phyloP scores from a whole-genome alignment of 352 stramenopile species.

The Phytopythium helicoides region DNA sequence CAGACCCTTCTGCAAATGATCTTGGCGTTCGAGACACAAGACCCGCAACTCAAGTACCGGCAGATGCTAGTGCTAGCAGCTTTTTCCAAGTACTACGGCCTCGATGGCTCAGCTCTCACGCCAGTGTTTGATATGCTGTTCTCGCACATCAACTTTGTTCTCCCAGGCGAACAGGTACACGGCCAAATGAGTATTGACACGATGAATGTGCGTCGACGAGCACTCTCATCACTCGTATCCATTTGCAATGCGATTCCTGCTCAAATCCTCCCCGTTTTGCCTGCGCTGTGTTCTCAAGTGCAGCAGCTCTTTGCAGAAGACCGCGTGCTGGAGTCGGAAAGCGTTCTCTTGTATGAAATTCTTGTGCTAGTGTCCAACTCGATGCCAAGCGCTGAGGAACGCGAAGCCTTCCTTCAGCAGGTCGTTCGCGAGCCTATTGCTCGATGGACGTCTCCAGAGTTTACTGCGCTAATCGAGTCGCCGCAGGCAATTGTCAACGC shows the following conservation, averaged over 20 bases:
- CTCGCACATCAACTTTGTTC: conserved; percentile 65
- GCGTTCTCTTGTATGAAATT: conserved; percentile 81
- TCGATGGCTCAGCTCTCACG: conserved; percentile 54
- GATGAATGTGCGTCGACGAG: conserved; percentile 66
- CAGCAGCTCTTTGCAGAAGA: conserved; percentile 69
- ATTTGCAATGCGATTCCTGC: conserved; percentile 76
- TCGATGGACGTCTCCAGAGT: conserved; percentile 63
- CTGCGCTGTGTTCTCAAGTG: conserved; percentile 63
- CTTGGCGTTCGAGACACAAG: conserved; percentile 45
- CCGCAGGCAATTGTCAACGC: conserved; percentile 51
- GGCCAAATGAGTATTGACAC: conserved; percentile 63
- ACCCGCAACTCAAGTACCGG: conserved; percentile 73
- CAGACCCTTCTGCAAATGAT: conserved; percentile 51
- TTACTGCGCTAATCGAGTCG: conserved; percentile 57
- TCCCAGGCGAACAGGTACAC: conserved; percentile 65
- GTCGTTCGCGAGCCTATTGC: conserved; percentile 68
- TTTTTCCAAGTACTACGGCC: conserved; percentile 77
- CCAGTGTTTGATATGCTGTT: conserved; percentile 79
- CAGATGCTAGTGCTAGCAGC: conserved; percentile 65
- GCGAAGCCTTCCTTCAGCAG: conserved; percentile 63
- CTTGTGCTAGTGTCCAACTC: conserved; percentile 80
- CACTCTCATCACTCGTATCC: conserved; percentile 65
- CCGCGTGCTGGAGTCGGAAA: conserved; percentile 72
- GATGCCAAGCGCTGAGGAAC: conserved; percentile 60
- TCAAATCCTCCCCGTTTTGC: conserved; percentile 74